Base-by-base conservation (phyloP, 2,329 filamentous ascomycete genomes). In the Chalara sp. region DNA sequence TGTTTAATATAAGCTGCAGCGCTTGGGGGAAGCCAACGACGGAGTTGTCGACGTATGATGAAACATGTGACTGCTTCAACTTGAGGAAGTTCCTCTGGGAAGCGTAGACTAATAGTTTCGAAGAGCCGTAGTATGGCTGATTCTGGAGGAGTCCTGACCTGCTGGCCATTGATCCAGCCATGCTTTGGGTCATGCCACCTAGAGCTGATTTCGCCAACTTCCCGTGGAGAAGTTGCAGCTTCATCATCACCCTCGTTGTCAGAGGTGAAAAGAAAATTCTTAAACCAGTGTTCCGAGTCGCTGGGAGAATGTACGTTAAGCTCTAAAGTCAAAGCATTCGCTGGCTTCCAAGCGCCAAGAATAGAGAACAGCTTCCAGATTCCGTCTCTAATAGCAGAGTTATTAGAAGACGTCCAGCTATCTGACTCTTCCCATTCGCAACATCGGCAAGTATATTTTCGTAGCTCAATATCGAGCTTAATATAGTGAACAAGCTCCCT, bases 281-380 rank as follows among this genome's bases (percentile, higher is more conserved):
- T 64, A 53, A 68, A 68, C 57, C 56, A 69, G 54, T 70, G 63
- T 44, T 67, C 52, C 8, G 44, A 60, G 59, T 70, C 65, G 50
- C 66, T 69, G 10, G 63, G 65, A 46, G 64, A 68, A 40, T 65
- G 60, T 2, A 53, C 61, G 49, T 64, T 66, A 13, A 69, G 52
- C 54, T 70, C 68, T 53, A 70, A 55, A 6, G 58, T 58, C 54
- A 70, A 54, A 32, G 50, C 44, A 30, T 52, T 52, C 10, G 48
- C 47, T 44, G 58, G 56, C 11, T 55, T 44, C 68, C 66, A 68
- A 7, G 47, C 55, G 31, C 59, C 61, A 31, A 69, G 64, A 52
- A 67, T 60, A 7, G 44, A 54, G 48, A 67, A 64, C 1, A 70
- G 58, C 33, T 58, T 65, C 55, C n/a, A 33, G 39, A 67, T 57